Evolutionary conservation across 208 protist species (phyloP), one percentile per base, ranked within the genome.

Genomic region (Sergeia podlipaevii): DNA sequence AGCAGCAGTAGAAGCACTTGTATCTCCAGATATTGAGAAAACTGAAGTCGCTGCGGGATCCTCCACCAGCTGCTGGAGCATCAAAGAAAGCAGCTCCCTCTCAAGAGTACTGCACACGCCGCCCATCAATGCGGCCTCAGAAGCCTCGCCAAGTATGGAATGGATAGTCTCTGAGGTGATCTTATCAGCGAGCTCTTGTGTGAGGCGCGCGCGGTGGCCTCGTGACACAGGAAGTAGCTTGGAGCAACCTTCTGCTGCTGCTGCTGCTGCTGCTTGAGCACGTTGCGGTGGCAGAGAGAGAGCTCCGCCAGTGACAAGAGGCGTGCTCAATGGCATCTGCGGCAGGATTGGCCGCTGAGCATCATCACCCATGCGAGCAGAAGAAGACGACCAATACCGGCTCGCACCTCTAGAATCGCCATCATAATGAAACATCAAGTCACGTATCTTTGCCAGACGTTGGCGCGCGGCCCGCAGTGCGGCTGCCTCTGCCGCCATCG

Each of bases 121-220:
- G 17, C 18, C 30, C 41, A 84, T 68, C n/a, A 84, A 20, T 15
- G 30, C 48, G n/a, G 42, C 46, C 50, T 76, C 76, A n/a, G 37
- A 32, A 33, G 51, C 53, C 24, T 66, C 63, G 4, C 67, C 76
- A 23, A 84, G 57, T 32, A 84, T 58, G 36, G 47, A 64, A 39
- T 75, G 68, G 54, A 84, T 64, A 24, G 58, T 53, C 34, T 84
- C 76, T 13, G 52, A 68, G 17, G 54, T 52, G 23, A 84, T 49
- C 1, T 58, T 21, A 46, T 62, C 42, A 1, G 39, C 17, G n/a
- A 83, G 21, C 3, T 20, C 45, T 26, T 52, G 2, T 3, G 36
- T 6, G 13, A 32, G 41, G 27, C 8, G 37, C 29, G 7, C 32
- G 43, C 59, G 7, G 37, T 26, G 24, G 11, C 45, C 15, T 27